Evolutionary conservation across 805 yeast species (phyloP), one percentile per base, ranked within the genome.

Genomic region (Monosporozyma unispora): DNA sequence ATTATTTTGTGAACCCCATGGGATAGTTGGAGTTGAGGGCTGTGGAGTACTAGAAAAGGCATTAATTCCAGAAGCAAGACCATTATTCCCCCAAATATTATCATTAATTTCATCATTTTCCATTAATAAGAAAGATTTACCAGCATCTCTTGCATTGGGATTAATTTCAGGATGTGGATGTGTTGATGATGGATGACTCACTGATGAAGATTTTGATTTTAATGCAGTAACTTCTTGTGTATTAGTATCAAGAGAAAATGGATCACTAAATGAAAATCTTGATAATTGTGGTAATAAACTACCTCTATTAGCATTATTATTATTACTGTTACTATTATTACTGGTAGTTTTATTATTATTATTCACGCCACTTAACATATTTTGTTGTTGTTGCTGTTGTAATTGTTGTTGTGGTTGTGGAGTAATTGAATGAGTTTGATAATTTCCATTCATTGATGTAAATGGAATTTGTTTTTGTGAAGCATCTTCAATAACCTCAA

Each of bases 261-360:
- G 87, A 60, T 82, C 88, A 55, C 82, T 76, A 60, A 83, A 83
- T 37, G 83, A 70, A 58, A 83, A 82, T 56, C 87, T 72, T n/a
- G 86, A 80, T 55, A 86, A 69, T 59, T 79, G 83, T 49, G 73
- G 70, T 35, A 79, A 79, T 45, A 78, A 63, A 16, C 81, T 73
- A 46, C 80, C 46, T n/a, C 51, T 42, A n/a, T 40, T 35, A 16
- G 23, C 35, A 9, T 16, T 35, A 27, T 10, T n/a, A 4, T 35
- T 35, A 35, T 35, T 35, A n/a, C 10, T 35, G n/a, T n/a, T n/a
- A n/a, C n/a, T n/a, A n/a, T n/a, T n/a, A n/a, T n/a, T n/a, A n/a
- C n/a, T n/a, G n/a, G 4, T 25, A 5, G 27, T 25, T 25, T 4
- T 25, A 25, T 25, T 25, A 25, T 25, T 25, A 5, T 25, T 25